Evolutionary conservation across 805 yeast genomes (phyloP).

Genomic region (Candida cerambycidarum): DNA sequence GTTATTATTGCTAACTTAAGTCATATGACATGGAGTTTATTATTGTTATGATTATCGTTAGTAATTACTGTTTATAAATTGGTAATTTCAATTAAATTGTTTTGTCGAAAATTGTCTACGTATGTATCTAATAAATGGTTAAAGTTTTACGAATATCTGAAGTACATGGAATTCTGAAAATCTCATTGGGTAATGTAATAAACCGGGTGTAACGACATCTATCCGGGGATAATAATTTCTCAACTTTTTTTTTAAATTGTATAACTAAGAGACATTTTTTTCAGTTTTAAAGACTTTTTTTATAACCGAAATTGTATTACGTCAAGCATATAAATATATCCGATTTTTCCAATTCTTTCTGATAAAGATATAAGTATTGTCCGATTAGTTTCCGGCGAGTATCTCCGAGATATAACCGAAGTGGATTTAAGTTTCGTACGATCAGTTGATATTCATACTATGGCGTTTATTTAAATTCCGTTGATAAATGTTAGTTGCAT

Average conservation of each 20-base stretch:
- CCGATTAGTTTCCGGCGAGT: constrained; percentile 1
- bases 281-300: too few species aligned
- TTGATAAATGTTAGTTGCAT: neutral
- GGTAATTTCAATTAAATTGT: too few species aligned
- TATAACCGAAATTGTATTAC: constrained; percentile 5
- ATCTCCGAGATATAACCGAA: neutral
- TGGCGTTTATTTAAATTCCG: too few species aligned
- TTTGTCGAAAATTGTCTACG: too few species aligned
- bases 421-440: neutral
- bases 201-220: neutral
- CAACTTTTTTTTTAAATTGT: neutral
- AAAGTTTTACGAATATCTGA: neutral
- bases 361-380: too few species aligned
- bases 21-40: too few species aligned
- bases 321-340: neutral
- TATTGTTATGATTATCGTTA: too few species aligned
- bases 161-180: constrained; percentile 3
- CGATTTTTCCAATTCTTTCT: neutral
- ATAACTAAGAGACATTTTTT: too few species aligned
- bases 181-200: constrained; percentile 3
- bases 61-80: neutral
- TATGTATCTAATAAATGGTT: neutral
- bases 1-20: too few species aligned
- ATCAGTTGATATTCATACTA: too few species aligned
- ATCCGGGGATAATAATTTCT: neutral